Conservation (phyloP, 1,284 basidiomycete species). For the Ganoderma lucidum region DNA sequence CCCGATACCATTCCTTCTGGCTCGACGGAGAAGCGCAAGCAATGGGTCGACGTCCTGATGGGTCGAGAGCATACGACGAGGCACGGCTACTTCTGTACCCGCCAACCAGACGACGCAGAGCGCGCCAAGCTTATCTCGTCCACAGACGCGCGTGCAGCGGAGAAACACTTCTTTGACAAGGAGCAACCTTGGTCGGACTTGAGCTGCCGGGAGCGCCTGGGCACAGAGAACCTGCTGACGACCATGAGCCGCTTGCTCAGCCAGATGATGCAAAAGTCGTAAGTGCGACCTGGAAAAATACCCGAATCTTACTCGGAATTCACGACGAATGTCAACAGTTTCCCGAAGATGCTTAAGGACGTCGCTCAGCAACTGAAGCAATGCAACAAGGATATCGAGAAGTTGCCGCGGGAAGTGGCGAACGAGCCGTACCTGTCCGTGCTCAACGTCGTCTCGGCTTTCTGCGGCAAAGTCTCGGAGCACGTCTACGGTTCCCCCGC, state of each 20-base stretch:
- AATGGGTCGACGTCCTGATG: constrained; percentile 62
- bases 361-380: constrained; percentile 45
- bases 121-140: constrained; percentile 48
- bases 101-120: constrained; percentile 66
- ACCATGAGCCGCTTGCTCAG: constrained; percentile 62
- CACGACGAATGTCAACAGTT: constrained; percentile 35
- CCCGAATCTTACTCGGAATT: neutral
- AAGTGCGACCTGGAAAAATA: neutral
- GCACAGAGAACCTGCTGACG: constrained; percentile 60
- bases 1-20: constrained; percentile 58
- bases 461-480: constrained; percentile 49
- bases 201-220: constrained; percentile 34
- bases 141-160: constrained; percentile 47
- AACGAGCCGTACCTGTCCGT: constrained; percentile 56
- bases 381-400: constrained; percentile 46
- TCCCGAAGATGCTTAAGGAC: constrained; percentile 49
- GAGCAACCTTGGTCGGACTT: constrained; percentile 31
- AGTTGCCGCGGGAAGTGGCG: constrained; percentile 51
- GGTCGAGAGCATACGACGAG: constrained; percentile 50
- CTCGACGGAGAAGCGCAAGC: constrained; percentile 15
- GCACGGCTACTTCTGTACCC: constrained; percentile 73
- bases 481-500: constrained; percentile 45
- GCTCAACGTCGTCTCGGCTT: constrained; percentile 51
- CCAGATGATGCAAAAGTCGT: constrained; percentile 23
- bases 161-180: constrained; percentile 46